Percentiles rank a stretch among this genome's conserved stretches.
Conservation (phyloP, 805 yeast species). For the Yarrowia osloensis region DNA sequence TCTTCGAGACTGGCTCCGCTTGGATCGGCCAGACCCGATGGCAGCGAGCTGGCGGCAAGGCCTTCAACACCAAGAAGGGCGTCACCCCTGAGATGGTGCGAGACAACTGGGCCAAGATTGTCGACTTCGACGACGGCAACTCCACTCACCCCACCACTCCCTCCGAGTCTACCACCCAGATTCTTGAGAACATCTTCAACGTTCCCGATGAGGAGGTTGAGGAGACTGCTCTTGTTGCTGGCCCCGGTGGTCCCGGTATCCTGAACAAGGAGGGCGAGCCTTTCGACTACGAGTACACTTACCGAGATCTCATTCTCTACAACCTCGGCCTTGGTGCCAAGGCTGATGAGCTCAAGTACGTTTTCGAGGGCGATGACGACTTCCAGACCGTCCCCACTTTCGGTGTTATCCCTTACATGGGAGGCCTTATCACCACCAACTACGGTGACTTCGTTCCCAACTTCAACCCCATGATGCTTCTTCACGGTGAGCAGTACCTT, state of each 20-base stretch:
- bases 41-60: constrained; percentile 89
- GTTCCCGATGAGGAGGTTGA: constrained; percentile 51
- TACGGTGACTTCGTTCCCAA: constrained; percentile 66
- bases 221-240: constrained; percentile 48
- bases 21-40: constrained; percentile 95
- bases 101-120: constrained; percentile 65
- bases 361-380: constrained; percentile 71
- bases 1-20: constrained; percentile 94
- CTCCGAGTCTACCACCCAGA: constrained; percentile 77
- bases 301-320: constrained; percentile 75
- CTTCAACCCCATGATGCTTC: constrained; percentile 83
- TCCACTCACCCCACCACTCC: constrained; percentile 62
- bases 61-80: constrained; percentile 48
- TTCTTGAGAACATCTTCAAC: constrained; percentile 52
- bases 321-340: constrained; percentile 88
- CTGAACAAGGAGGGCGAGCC: constrained; percentile 47
- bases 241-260: constrained; percentile 50
- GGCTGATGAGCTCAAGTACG: constrained; percentile 72
- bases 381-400: constrained; percentile 88
- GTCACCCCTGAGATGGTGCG: constrained; percentile 69
- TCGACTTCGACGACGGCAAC: constrained; percentile 60
- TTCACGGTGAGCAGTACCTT: constrained; percentile 94
- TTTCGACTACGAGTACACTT: constrained; percentile 58
- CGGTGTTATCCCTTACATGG: constrained; percentile 86
- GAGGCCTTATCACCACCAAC: constrained; percentile 54